Evolutionary conservation across 768 basidiomycete species (phyloP).

Genomic region (Pleurotus citrinopileatus): DNA sequence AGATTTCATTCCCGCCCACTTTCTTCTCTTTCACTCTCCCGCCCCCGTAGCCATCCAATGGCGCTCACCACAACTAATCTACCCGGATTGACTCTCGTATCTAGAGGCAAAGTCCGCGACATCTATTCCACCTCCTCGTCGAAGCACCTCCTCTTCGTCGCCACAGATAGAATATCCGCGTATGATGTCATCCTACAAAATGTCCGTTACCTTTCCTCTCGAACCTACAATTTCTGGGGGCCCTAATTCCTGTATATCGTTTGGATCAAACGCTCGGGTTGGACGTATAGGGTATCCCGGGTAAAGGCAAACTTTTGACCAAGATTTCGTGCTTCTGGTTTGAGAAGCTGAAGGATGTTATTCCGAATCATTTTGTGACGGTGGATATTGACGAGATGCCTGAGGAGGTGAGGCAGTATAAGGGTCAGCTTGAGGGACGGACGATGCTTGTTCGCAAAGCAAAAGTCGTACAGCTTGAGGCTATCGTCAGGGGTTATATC

Average conservation of each 20-base stretch:
- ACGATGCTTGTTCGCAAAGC: conserved; percentile 92
- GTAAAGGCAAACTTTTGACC: conserved; percentile 89
- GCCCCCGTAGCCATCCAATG: neutral
- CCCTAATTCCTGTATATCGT: neutral
- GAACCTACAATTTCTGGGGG: no score
- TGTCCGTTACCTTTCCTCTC: conserved; percentile 46
- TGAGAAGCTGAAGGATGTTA: conserved; percentile 68
- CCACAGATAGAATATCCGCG: conserved; percentile 93
- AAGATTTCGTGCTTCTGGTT: conserved; percentile 97
- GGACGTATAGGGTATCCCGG: conserved; percentile 80
- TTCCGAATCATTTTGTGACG: conserved; percentile 90
- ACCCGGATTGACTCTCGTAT: conserved; percentile 64
- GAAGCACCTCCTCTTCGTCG: conserved; percentile 84
- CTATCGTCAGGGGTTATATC: conserved; percentile 94
- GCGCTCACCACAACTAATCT: conserved; percentile 56
- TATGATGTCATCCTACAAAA: conserved; percentile 95
- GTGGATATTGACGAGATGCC: conserved; percentile 82
- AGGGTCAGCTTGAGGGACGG: conserved; percentile 75
- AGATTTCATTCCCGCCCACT: neutral
- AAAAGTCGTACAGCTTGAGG: conserved; percentile 86
- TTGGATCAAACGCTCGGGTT: neutral
- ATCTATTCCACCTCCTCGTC: conserved; percentile 78
- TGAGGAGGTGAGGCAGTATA: conserved; percentile 67
- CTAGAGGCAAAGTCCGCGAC: conserved; percentile 94
- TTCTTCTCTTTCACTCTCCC: neutral